Percentiles rank a stretch among this genome's conserved stretches.
Conservation (phyloP, 2,329 filamentous ascomycete species). For the Aspergillus quadrilineatus region DNA sequence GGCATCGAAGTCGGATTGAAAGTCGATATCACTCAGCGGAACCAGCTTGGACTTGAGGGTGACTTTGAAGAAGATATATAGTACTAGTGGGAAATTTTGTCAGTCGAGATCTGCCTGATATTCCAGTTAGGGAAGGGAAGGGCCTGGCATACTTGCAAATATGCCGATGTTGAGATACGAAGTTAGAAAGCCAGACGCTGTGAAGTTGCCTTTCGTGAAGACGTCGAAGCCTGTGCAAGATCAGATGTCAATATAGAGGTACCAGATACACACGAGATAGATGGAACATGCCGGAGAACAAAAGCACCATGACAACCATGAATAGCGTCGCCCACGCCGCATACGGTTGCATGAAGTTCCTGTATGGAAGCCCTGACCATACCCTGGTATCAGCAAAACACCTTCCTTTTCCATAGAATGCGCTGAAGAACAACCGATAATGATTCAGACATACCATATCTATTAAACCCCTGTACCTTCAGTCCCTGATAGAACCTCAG, state of each 20-base stretch:
- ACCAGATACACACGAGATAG: background rate
- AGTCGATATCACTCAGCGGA: background rate
- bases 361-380: background rate
- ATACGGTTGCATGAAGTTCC: conserved; percentile 1
- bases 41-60: background rate
- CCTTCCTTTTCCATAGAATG: background rate
- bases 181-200: background rate
- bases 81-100: background rate
- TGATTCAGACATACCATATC: background rate
- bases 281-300: background rate
- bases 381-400: background rate
- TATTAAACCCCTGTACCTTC: background rate
- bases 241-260: background rate
- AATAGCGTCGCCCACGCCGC: conserved; percentile 1
- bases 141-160: background rate
- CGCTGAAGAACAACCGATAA: background rate
- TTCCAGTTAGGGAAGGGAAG: no score
- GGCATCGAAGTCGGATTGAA: background rate
- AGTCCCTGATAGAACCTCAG: background rate
- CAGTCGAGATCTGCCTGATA: no score
- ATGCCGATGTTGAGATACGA: conserved; percentile 4
- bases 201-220: background rate
- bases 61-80: conserved; percentile 3
- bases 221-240: background rate
- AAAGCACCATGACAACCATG: background rate